Percentiles rank a stretch among this genome's conserved stretches.
These are phyloP conservation scores for Cytospora leucostoma DNA, from an alignment of 2,329 filamentous ascomycete species.

Conservation along the genomic window DNA sequence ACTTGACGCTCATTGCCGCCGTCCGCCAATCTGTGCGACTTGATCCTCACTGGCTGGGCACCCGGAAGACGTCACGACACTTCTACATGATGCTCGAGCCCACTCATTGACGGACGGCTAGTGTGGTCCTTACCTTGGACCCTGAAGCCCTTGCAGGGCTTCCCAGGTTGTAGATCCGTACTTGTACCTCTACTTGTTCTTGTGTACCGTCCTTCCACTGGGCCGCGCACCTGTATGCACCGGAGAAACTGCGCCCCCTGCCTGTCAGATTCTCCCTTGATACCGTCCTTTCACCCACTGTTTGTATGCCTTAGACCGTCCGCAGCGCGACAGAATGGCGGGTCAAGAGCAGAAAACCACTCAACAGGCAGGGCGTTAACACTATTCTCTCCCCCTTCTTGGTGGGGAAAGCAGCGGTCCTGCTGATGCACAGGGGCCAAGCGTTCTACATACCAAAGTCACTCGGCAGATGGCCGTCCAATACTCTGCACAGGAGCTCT, in stretches of 20 bases:
- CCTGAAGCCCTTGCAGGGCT: constrained; percentile 11
- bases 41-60: constrained; percentile 5
- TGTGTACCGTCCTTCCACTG: constrained; percentile 16
- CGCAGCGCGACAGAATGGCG: constrained; percentile 17
- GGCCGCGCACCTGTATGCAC: constrained; percentile 22
- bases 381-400: neutral
- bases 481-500: constrained; percentile 7
- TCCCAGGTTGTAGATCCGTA: constrained; percentile 2
- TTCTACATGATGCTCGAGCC: constrained; percentile 6
- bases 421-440: constrained; percentile 16
- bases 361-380: constrained; percentile 12
- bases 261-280: constrained; percentile 26
- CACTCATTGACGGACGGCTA: constrained; percentile 3
- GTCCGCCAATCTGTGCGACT: constrained; percentile 22
- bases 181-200: constrained; percentile 12
- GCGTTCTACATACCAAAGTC: constrained; percentile 6
- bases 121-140: constrained; percentile 11
- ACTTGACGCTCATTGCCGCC: constrained; percentile 20
- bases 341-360: constrained; percentile 5
- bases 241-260: constrained; percentile 23
- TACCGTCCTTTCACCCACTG: constrained; percentile 14
- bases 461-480: constrained; percentile 9
- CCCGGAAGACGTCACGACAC: constrained; percentile 23
- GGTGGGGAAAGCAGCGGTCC: constrained; percentile 8
- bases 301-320: constrained; percentile 20